These are phyloP conservation scores for Helminthosporium solani DNA, from an alignment of 2,329 filamentous ascomycete species.

Conservation along the genomic window DNA sequence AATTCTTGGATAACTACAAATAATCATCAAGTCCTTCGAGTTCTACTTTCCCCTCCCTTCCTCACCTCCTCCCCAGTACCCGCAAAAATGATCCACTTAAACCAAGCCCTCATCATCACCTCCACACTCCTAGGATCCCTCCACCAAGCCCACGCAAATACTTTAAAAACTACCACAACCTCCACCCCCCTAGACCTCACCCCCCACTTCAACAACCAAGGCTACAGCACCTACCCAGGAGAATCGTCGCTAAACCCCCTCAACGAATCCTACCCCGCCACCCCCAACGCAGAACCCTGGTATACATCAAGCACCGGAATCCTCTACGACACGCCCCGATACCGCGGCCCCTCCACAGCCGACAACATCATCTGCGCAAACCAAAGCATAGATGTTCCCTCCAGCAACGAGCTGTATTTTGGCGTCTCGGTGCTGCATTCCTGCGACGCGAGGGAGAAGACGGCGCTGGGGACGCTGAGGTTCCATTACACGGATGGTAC, in stretches of 20 bases:
- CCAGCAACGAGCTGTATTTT: conserved; percentile 35
- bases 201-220: conserved; percentile 51
- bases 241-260: conserved; percentile 50
- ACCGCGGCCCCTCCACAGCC: conserved; percentile 20
- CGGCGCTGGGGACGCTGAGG: conserved; percentile 45
- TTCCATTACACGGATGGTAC: conserved; percentile 48
- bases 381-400: conserved; percentile 41
- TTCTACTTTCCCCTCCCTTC: too few species aligned
- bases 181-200: conserved; percentile 30
- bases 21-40: too few species aligned
- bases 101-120: too few species aligned
- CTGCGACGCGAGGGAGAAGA: conserved; percentile 44
- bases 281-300: conserved; percentile 35
- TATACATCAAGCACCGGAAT: conserved; percentile 47
- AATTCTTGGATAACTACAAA: too few species aligned
- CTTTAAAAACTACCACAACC: background rate
- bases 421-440: conserved; percentile 48
- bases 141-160: too few species aligned
- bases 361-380: conserved; percentile 50
- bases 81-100: too few species aligned
- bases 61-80: too few species aligned
- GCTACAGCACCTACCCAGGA: conserved; percentile 47
- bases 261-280: conserved; percentile 47
- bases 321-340: conserved; percentile 47
- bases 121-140: too few species aligned